A percentile compares a stretch with the other conserved stretches of the same genome.
Conservation (phyloP, 331 rosid species). For the Acacia pycnantha region DNA sequence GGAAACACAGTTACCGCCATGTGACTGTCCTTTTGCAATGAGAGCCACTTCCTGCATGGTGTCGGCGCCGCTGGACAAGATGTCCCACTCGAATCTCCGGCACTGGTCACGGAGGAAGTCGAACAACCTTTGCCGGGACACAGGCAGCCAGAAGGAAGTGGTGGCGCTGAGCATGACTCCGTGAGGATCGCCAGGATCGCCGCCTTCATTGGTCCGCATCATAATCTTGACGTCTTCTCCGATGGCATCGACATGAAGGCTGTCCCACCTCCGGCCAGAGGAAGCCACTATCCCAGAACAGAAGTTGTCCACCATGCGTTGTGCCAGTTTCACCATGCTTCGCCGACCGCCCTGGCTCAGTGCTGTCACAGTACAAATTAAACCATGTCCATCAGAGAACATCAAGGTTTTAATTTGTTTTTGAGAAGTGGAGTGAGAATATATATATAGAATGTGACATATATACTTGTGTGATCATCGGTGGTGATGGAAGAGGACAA, state of each 20-base stretch:
- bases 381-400: background rate
- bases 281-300: conserved; percentile 79
- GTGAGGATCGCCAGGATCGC: conserved; percentile 87
- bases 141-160: conserved; percentile 81
- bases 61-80: conserved; percentile 58
- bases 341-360: conserved; percentile 55
- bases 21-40: conserved; percentile 67
- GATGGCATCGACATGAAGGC: conserved; percentile 49
- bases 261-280: conserved; percentile 71
- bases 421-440: no score
- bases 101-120: conserved; percentile 66
- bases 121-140: conserved; percentile 59
- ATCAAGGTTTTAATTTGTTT: background rate
- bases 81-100: conserved; percentile 81
- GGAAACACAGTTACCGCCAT: conserved; percentile 72
- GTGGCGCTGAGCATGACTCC: conserved; percentile 86
- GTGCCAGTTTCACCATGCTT: conserved; percentile 85
- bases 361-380: conserved; percentile 32
- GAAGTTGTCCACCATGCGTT: conserved; percentile 82
- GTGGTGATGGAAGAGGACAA: conserved; percentile 55
- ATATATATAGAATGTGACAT: background rate
- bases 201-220: conserved; percentile 66
- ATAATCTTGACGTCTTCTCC: conserved; percentile 80
- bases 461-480: conserved; percentile 66
- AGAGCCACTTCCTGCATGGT: conserved; percentile 73